A percentile compares a stretch with the other conserved stretches of the same genome.
Conservation (phyloP, 2,329 filamentous ascomycete genomes). For the Curvularia eragrostidis region DNA sequence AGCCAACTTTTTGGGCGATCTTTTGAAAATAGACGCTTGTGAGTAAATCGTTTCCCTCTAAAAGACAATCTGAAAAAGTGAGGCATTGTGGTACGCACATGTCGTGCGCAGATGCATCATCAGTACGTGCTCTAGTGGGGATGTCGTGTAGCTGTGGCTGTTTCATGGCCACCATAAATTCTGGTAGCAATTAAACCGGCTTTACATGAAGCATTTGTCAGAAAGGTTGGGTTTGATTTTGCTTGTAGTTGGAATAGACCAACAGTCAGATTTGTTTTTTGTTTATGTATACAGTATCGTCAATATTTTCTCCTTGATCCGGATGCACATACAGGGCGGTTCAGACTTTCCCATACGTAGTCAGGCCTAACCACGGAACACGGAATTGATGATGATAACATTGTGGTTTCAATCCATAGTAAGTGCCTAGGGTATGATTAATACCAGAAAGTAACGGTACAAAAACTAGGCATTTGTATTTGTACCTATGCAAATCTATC, state of each 20-base stretch:
- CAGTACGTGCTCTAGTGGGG: not conserved
- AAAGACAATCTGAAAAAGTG: slow-evolving; percentile 1
- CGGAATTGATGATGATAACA: not conserved
- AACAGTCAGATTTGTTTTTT: not conserved
- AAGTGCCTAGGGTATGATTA: not conserved
- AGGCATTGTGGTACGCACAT: not conserved
- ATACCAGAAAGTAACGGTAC: not conserved
- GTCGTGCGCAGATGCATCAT: not conserved
- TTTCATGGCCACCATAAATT: not conserved
- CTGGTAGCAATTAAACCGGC: not conserved
- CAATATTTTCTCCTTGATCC: not conserved
- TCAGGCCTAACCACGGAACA: not conserved
- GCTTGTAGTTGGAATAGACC: not conserved
- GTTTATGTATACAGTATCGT: not conserved
- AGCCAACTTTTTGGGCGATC: not conserved
- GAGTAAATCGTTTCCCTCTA: not conserved
- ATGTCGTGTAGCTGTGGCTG: slow-evolving; percentile 9
- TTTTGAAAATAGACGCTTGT: not conserved
- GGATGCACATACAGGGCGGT: not conserved
- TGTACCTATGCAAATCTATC: not conserved
- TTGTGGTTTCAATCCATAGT: too few relatives aligned
- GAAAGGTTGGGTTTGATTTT: too few relatives aligned
- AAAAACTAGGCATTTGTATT: not conserved
- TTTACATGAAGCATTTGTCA: not conserved
- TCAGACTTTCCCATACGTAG: not conserved